A percentile compares a stretch with the other conserved stretches of the same genome.
phyloP scores from a whole-genome alignment of 2,329 filamentous ascomycete species.

The Trichoderma pleuroti region DNA sequence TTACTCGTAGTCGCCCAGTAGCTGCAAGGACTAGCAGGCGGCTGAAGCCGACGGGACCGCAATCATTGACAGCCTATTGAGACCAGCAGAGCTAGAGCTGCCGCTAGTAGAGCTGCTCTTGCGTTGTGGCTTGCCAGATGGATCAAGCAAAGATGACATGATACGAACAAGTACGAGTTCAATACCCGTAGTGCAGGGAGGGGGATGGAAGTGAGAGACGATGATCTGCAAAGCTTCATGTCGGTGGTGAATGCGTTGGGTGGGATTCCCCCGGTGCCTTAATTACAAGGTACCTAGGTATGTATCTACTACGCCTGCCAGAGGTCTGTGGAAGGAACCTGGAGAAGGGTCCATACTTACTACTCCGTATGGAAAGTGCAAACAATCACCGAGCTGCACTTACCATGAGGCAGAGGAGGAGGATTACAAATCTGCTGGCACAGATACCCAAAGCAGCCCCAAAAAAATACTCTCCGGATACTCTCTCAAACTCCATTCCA shows the following conservation, averaged over 20 bases:
- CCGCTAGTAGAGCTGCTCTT: background rate
- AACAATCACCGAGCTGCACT: background rate
- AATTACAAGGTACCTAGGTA: background rate
- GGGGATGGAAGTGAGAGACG: background rate
- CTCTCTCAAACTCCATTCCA: background rate
- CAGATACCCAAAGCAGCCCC: background rate
- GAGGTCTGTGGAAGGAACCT: background rate
- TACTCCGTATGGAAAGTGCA: constrained; percentile 2
- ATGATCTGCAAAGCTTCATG: background rate
- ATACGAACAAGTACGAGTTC: background rate
- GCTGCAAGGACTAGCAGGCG: constrained; percentile 5
- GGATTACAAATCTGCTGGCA: background rate
- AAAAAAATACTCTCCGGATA: background rate
- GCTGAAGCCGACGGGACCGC: constrained; percentile 13
- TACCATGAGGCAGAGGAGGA: no score
- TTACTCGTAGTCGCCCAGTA: background rate
- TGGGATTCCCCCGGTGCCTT: background rate
- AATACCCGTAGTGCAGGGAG: background rate
- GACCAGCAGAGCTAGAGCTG: background rate
- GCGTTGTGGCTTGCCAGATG: constrained; percentile 1
- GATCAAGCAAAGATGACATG: background rate
- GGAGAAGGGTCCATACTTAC: background rate
- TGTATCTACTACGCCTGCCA: no score
- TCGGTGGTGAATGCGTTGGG: background rate
- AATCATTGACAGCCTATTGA: constrained; percentile 2